Base-by-base conservation (phyloP, 1,139 yeast genomes). In the Taphrina confusa region DNA sequence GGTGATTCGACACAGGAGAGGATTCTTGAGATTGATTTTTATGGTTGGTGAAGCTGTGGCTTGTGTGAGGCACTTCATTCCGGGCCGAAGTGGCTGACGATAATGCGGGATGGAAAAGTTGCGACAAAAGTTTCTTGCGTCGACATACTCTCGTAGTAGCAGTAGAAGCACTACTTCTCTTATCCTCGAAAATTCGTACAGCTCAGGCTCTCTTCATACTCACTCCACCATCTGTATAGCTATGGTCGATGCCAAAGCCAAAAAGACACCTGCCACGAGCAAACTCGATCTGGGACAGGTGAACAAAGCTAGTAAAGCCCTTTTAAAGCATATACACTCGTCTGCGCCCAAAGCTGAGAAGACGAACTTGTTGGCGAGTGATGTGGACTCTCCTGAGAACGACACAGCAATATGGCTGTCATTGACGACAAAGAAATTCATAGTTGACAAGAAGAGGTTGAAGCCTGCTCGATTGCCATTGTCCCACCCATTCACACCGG, bases 401-500 rank as follows among this genome's bases (percentile, higher is more conserved):
- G 61, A 50, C 11, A 46, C 68, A 18, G 55, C 66, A 4, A 61
- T 75, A 67, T 82, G 78, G 66, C 74, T 89, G 61, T 85, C 83
- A 66, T 73, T 90, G 64, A 81, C 83, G 46, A 77, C 83, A 66
- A 83, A 82, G 70, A 83, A 84, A 69, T 85, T 80, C 67, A 81
- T 83, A 68, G 73, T 85, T 4, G 75, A 81, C 49, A 80, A 82
- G 68, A 84, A 85, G 65, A 78, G 78, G 62, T 81, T 89, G 69
- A 90, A 90, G 74, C 94, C 96, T 46, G 83, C 82, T 69, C 71
- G 81, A 59, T 78, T 91, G 60, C 66, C 67, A 16, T 61, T 65
- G 18, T 47, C 50, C 9, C 60, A 49, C 31, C 37, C 60, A 12
- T 33, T 46, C 27, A 16, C 40, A 5, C 56, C 56, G 11, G 34